Conservation (phyloP, 1,284 basidiomycete species). For the Bondarzewia mesenterica region DNA sequence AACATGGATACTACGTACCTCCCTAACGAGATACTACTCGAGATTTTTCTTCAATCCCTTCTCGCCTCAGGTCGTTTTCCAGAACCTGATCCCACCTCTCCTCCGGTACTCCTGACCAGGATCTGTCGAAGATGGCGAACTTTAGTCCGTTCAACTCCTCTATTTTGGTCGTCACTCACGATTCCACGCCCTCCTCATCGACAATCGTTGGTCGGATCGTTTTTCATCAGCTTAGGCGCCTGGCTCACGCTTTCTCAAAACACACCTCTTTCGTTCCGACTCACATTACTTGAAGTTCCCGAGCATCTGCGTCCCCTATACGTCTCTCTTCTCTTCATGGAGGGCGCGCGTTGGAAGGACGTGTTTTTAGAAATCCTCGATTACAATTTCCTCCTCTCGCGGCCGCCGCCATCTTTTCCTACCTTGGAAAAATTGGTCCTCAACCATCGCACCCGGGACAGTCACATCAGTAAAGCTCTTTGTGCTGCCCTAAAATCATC, state of each 20-base stretch:
- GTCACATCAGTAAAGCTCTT: background rate
- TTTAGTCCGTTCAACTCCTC: background rate
- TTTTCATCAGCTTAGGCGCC: background rate
- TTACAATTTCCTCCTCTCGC: background rate
- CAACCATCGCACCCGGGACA: background rate
- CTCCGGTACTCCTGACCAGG: background rate
- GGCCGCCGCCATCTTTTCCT: background rate
- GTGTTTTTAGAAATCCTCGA: background rate
- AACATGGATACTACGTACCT: too few relatives aligned
- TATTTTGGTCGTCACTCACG: background rate
- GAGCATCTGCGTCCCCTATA: background rate
- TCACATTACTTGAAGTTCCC: background rate
- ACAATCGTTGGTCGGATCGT: background rate
- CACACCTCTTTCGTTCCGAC: background rate
- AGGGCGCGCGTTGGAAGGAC: background rate
- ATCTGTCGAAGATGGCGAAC: background rate
- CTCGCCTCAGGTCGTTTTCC: background rate
- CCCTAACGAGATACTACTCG: background rate
- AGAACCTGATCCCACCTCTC: background rate
- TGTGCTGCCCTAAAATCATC: too few relatives aligned
- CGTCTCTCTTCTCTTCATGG: background rate
- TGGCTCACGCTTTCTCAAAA: background rate
- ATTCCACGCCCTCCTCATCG: background rate
- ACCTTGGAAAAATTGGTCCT: background rate
- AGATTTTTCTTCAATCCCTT: background rate